Percentiles rank a stretch among this genome's conserved stretches.
Evolutionary conservation across 1,284 basidiomycete genomes (phyloP).

Genomic region (Puccinia coronata): DNA sequence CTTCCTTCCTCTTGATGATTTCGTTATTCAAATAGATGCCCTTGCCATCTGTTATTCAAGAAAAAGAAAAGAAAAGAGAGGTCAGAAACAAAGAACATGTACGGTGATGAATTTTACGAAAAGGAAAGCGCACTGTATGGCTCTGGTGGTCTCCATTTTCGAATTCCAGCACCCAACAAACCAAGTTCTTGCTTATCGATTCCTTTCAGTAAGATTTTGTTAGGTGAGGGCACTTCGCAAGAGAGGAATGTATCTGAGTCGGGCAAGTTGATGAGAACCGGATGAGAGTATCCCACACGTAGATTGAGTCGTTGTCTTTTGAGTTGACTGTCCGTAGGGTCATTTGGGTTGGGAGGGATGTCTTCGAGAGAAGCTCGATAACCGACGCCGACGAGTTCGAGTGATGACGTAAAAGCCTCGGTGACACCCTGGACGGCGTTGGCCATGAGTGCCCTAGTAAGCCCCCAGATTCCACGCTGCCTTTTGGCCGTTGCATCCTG

Average conservation of each 20-base stretch:
- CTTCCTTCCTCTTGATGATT: conserved; percentile 81
- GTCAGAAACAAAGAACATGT: neutral
- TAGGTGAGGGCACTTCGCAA: conserved; percentile 63
- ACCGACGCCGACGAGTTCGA: conserved; percentile 91
- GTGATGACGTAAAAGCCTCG: conserved; percentile 76
- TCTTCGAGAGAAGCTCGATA: conserved; percentile 85
- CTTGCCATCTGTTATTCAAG: conserved; percentile 62
- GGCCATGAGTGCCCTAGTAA: conserved; percentile 80
- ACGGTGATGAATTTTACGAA: neutral
- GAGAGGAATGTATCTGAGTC: conserved; percentile 64
- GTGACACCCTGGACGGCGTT: conserved; percentile 91
- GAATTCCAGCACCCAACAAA: conserved; percentile 81
- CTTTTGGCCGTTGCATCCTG: conserved; percentile 71
- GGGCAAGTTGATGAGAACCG: conserved; percentile 79
- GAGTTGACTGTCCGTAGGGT: conserved; percentile 57
- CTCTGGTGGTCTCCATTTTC: conserved; percentile 83
- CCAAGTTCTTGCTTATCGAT: conserved; percentile 69
- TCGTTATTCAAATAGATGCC: conserved; percentile 90
- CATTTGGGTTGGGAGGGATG: conserved; percentile 67
- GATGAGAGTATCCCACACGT: conserved; percentile 89
- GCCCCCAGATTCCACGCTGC: conserved; percentile 88
- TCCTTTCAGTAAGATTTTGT: conserved; percentile 63
- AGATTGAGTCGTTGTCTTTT: conserved; percentile 70
- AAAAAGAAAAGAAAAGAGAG: neutral
- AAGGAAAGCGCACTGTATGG: conserved; percentile 69